These are phyloP conservation scores for Aspergillus pseudoviridinutans DNA, from an alignment of 2,329 filamentous ascomycete species.

Conservation along the genomic window DNA sequence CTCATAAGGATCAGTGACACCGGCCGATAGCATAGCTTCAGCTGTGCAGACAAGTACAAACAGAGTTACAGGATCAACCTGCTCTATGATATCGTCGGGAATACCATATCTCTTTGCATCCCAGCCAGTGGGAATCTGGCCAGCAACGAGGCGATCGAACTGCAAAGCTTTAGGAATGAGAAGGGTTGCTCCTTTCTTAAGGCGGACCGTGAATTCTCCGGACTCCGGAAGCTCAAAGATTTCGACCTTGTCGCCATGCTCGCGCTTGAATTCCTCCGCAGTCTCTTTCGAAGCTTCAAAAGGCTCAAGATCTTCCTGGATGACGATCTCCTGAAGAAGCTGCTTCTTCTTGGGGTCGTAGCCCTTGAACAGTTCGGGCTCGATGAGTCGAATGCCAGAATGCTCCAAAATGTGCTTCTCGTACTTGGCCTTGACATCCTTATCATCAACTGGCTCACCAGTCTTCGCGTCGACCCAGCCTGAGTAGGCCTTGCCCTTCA, in stretches of 20 bases:
- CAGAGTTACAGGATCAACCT: conserved; percentile 94
- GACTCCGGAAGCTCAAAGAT: conserved; percentile 92
- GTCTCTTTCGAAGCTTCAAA: conserved; percentile 98
- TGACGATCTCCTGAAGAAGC: conserved; percentile 93
- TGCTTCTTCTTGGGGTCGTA: conserved; percentile 99
- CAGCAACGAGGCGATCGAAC: conserved; percentile 95
- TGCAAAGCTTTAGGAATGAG: conserved; percentile 95
- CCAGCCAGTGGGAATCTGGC: conserved; percentile 96
- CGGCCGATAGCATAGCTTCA: conserved; percentile 83
- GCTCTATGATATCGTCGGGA: conserved; percentile 93
- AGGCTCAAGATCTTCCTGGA: conserved; percentile 93
- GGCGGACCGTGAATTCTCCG: conserved; percentile 87
- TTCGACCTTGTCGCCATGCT: conserved; percentile 97
- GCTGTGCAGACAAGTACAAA: conserved; percentile 92
- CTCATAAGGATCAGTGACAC: conserved; percentile 98
- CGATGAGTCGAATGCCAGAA: conserved; percentile 93
- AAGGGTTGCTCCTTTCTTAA: conserved; percentile 92
- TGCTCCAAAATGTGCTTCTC: conserved; percentile 96
- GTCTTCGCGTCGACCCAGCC: conserved; percentile 95
- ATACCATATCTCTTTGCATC: conserved; percentile 94
- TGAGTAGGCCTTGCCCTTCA: conserved; percentile 95
- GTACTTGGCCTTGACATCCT: conserved; percentile 96
- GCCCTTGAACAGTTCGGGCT: conserved; percentile 92
- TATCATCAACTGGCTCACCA: conserved; percentile 93
- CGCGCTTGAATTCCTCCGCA: conserved; percentile 92